A percentile compares a stretch with the other conserved stretches of the same genome.
phyloP scores from a whole-genome alignment of 2,329 filamentous ascomycete genomes.

The Sporothrix schenckii region DNA sequence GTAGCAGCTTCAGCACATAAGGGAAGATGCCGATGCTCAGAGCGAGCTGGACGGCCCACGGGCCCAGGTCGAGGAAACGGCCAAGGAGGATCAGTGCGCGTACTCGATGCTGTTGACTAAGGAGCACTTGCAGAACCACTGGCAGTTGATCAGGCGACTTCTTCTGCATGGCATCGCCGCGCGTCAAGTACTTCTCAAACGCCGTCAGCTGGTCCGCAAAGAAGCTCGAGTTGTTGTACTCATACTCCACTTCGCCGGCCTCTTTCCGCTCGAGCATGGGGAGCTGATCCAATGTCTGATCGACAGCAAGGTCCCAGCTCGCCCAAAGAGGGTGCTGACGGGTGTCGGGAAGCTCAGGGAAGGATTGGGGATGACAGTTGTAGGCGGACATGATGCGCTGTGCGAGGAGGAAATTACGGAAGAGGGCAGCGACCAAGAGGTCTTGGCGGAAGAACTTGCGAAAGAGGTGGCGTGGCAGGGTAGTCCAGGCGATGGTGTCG shows the following conservation, averaged over 20 bases:
- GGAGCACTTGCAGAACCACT: slow-evolving; percentile 90
- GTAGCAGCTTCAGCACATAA: slow-evolving; percentile 94
- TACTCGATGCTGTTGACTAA: slow-evolving; percentile 93
- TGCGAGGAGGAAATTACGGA: slow-evolving; percentile 91
- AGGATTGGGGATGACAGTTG: slow-evolving; percentile 91
- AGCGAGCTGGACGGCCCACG: slow-evolving; percentile 98
- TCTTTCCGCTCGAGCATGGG: slow-evolving; percentile 81
- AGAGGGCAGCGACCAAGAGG: slow-evolving; percentile 97
- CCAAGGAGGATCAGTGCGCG: slow-evolving; percentile 88
- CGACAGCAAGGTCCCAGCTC: slow-evolving; percentile 96
- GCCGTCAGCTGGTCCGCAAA: slow-evolving; percentile 97
- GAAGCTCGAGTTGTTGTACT: slow-evolving; percentile 93
- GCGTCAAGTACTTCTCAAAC: slow-evolving; percentile 90
- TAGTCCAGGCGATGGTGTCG: slow-evolving; percentile 98
- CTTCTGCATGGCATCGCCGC: slow-evolving; percentile 77
- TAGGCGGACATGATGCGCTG: slow-evolving; percentile 97
- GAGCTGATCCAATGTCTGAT: slow-evolving; percentile 89
- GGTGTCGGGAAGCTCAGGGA: slow-evolving; percentile 88
- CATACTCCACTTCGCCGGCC: slow-evolving; percentile 73
- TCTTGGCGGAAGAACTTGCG: slow-evolving; percentile 97
- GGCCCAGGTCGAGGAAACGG: slow-evolving; percentile 90
- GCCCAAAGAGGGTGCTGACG: slow-evolving; percentile 95
- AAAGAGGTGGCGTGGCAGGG: slow-evolving; percentile 83
- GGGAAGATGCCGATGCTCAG: slow-evolving; percentile 98
- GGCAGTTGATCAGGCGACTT: slow-evolving; percentile 92